These are phyloP conservation scores for Quercus aquifolioides DNA, from an alignment of 306 rosid species.

Conservation along the genomic window DNA sequence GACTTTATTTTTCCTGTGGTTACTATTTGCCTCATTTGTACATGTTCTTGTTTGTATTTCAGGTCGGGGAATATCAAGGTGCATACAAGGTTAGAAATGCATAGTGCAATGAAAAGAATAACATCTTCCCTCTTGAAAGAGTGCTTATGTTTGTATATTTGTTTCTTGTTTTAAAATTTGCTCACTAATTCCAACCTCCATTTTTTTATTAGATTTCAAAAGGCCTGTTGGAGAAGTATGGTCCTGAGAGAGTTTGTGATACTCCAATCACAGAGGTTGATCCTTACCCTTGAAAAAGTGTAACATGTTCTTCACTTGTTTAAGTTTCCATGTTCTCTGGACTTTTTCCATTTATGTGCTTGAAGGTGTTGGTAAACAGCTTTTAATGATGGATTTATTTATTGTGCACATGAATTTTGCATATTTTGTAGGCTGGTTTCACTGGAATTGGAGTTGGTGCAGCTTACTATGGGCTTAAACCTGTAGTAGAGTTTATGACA, in stretches of 20 bases:
- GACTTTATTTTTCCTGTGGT: background rate
- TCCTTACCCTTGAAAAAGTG: slow-evolving; percentile 17
- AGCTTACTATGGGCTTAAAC: slow-evolving; percentile 89
- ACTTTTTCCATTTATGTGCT: slow-evolving; percentile 15
- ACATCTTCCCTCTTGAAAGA: background rate
- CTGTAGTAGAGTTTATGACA: slow-evolving; percentile 95
- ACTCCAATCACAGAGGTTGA: slow-evolving; percentile 97
- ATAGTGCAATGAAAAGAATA: background rate
- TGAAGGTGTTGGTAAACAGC: background rate
- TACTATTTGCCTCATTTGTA: background rate
- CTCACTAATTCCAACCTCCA: background rate
- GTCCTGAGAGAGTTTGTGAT: slow-evolving; percentile 96
- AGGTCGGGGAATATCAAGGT: slow-evolving; percentile 99
- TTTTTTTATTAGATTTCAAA: slow-evolving; percentile 55
- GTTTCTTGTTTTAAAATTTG: background rate
- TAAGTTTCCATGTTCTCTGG: background rate
- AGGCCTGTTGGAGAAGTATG: slow-evolving; percentile 93
- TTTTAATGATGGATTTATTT: no score
- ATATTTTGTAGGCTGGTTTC: slow-evolving; percentile 85
- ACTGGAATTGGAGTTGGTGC: slow-evolving; percentile 99
- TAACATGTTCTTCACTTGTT: no score
- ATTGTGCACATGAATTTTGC: no score
- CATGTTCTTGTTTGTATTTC: background rate
- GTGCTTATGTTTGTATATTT: background rate
- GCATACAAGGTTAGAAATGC: slow-evolving; percentile 82